Conservation (phyloP, 225 moss, liverwort and hornwort genomes). For the Climacium dendroides region DNA sequence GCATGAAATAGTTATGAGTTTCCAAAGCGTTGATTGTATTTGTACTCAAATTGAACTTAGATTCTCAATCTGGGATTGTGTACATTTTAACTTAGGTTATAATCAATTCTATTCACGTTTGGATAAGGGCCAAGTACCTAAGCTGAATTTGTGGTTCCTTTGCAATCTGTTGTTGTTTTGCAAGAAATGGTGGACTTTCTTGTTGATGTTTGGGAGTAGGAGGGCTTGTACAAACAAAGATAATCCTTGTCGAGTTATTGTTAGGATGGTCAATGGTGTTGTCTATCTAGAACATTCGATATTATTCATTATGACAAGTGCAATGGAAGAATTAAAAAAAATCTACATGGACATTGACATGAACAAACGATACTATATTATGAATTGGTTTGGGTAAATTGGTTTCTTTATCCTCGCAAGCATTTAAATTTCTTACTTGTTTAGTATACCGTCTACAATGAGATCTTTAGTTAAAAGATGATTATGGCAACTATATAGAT, state of each 20-base stretch:
- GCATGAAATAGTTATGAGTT: not conserved
- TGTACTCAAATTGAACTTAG: not conserved
- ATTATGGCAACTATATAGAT: not conserved
- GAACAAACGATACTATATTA: too few relatives aligned
- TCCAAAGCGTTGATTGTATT: not conserved
- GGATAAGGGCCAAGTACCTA: too few relatives aligned
- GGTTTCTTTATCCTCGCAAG: too few relatives aligned
- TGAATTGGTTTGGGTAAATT: too few relatives aligned
- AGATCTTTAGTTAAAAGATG: not conserved
- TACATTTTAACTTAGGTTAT: too few relatives aligned
- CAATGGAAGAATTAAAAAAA: not conserved
- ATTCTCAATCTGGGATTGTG: not conserved
- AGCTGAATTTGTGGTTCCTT: not conserved
- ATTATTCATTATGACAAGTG: not conserved
- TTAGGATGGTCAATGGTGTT: not conserved
- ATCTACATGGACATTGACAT: not conserved
- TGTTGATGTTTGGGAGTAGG: slow-evolving; percentile 49
- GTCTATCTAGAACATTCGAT: not conserved
- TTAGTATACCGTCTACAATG: too few relatives aligned
- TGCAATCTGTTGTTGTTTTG: not conserved
- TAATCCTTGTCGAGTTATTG: not conserved
- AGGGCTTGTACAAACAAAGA: slow-evolving; percentile 39
- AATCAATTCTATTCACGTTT: not conserved
- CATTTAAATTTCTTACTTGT: too few relatives aligned
- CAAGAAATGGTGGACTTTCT: slow-evolving; percentile 48